A percentile compares a stretch with the other conserved stretches of the same genome.
Conservation (phyloP, 768 basidiomycete genomes). For the Candolleomyces efflorescens region DNA sequence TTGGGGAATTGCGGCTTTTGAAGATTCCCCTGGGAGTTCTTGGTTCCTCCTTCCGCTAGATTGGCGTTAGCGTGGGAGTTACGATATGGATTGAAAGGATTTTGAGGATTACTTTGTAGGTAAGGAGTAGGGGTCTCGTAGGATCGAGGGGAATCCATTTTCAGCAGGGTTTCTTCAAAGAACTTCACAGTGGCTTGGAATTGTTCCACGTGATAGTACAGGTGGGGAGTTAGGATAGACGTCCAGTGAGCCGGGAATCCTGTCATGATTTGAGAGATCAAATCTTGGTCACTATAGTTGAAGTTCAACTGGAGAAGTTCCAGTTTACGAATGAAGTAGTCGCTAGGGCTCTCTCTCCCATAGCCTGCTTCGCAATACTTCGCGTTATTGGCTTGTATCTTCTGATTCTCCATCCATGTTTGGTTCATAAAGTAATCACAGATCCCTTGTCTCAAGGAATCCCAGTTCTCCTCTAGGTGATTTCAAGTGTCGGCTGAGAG, state of each 20-base stretch:
- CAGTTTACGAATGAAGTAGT: not conserved
- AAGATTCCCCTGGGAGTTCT: not conserved
- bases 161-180: conserved; percentile 18
- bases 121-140: too few relatives aligned
- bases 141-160: conserved; percentile 8
- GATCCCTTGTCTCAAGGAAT: conserved; percentile 20
- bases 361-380: not conserved
- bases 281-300: not conserved
- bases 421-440: conserved; percentile 29
- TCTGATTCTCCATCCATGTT: conserved; percentile 24
- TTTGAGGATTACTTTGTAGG: too few relatives aligned
- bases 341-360: not conserved
- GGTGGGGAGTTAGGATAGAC: not conserved
- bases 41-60: not conserved
- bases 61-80: conserved; percentile 6
- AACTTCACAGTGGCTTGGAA: not conserved
- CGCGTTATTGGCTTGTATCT: not conserved
- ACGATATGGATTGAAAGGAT: conserved; percentile 16
- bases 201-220: not conserved
- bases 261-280: not conserved
- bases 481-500: conserved; percentile 8
- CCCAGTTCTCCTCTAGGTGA: conserved; percentile 23
- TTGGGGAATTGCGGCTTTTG: conserved; percentile 13
- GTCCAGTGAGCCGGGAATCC: not conserved
- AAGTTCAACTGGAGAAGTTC: not conserved